Conservation (phyloP, 1,284 basidiomycete genomes). For the Marasmius sp. region DNA sequence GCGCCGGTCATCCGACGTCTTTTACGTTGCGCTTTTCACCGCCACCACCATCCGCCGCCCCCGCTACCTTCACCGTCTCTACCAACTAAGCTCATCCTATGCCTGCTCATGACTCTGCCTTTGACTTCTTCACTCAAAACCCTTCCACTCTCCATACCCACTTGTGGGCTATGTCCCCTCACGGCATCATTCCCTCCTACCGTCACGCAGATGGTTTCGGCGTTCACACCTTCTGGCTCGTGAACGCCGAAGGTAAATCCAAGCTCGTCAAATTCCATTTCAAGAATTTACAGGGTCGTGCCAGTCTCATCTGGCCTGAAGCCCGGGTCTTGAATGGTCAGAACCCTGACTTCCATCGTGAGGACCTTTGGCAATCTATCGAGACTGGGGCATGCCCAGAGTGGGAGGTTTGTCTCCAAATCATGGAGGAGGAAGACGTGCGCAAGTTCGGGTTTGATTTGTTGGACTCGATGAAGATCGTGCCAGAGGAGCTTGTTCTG, state of each 20-base stretch:
- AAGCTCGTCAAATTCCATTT: constrained; percentile 11
- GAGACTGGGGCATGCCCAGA: constrained; percentile 16
- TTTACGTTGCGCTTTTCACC: too few species aligned
- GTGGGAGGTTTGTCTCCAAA: constrained; percentile 13
- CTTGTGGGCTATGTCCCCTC: neutral
- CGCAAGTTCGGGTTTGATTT: constrained; percentile 5
- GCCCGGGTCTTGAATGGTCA: constrained; percentile 12
- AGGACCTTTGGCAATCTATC: constrained; percentile 19
- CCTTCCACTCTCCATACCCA: constrained; percentile 1
- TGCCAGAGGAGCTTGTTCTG: constrained; percentile 3
- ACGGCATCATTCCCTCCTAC: constrained; percentile 6
- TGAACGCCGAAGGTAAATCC: constrained; percentile 2
- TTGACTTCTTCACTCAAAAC: constrained; percentile 11
- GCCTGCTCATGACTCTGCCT: constrained; percentile 8
- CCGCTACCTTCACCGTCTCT: too few species aligned
- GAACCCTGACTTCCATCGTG: constrained; percentile 17
- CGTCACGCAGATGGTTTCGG: neutral
- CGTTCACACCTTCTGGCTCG: constrained; percentile 7
- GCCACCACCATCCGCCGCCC: too few species aligned
- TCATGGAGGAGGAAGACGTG: constrained; percentile 8
- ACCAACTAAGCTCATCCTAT: too few species aligned
- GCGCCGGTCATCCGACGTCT: too few species aligned
- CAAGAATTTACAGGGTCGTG: constrained; percentile 4
- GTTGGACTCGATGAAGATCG: constrained; percentile 6
- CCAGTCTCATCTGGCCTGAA: constrained; percentile 13